Percentiles rank a stretch among this genome's conserved stretches.
Conservation (phyloP, 2,329 filamentous ascomycete genomes). For the Zymoseptoria pseudotritici region DNA sequence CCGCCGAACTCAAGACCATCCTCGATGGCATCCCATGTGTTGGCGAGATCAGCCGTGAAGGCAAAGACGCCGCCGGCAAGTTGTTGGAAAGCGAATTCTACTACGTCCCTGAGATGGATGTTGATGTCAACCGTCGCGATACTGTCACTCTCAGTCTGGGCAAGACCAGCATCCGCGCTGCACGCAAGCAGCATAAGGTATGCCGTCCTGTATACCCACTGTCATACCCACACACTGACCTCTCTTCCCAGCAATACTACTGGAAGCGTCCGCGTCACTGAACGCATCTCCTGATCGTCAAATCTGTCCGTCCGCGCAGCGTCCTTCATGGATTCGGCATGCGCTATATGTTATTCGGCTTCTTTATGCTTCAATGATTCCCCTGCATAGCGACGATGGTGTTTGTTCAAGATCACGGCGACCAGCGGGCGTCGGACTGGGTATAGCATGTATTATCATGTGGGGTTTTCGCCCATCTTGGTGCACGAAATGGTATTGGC, state of each 20-base stretch:
- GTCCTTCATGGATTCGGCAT: conserved; percentile 5
- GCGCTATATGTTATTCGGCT: conserved; percentile 7
- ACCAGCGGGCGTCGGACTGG: not conserved
- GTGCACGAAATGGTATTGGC: not conserved
- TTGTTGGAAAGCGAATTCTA: conserved; percentile 93
- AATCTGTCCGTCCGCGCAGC: not conserved
- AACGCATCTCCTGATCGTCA: conserved; percentile 4
- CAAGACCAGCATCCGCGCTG: conserved; percentile 81
- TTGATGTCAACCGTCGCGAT: conserved; percentile 67
- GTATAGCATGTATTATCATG: not conserved
- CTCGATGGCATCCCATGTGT: conserved; percentile 71
- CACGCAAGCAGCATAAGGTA: conserved; percentile 97
- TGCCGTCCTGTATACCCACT: conserved; percentile 21
- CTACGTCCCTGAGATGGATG: conserved; percentile 82
- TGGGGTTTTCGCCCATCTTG: not conserved
- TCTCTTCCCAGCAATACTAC: conserved; percentile 57
- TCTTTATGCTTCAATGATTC: conserved; percentile 16
- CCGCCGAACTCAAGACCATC: conserved; percentile 59
- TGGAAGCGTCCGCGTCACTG: conserved; percentile 54
- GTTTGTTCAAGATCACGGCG: not conserved
- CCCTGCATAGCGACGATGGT: conserved; percentile 17
- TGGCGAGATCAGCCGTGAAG: conserved; percentile 79
- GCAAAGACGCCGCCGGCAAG: conserved; percentile 94
- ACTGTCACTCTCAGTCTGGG: conserved; percentile 79
- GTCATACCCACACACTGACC: conserved; percentile 6